Conservation (phyloP, 1,139 yeast genomes). For the Geotrichum restrictum region DNA sequence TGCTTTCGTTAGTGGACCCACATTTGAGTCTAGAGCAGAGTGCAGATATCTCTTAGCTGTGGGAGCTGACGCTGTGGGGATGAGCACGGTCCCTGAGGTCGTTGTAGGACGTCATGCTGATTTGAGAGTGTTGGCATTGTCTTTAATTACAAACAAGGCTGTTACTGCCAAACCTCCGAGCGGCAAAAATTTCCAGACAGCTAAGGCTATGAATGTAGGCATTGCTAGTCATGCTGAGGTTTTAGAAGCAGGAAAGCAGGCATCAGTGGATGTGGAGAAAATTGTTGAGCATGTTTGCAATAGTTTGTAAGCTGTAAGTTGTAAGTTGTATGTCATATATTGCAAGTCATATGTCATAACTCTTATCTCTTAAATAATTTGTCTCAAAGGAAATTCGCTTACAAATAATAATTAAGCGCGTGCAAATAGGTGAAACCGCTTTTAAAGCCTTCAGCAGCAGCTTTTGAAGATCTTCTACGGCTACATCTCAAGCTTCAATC, state of each 20-base stretch:
- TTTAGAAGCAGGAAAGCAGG: slow-evolving; percentile 71
- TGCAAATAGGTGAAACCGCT: no score
- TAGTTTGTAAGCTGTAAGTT: slow-evolving; percentile 26
- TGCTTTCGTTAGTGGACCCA: slow-evolving; percentile 85
- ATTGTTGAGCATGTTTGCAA: slow-evolving; percentile 65
- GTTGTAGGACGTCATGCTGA: slow-evolving; percentile 88
- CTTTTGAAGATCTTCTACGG: no score
- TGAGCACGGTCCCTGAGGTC: slow-evolving; percentile 97
- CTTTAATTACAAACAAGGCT: slow-evolving; percentile 81
- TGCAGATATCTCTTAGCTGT: slow-evolving; percentile 63
- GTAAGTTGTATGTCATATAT: no score
- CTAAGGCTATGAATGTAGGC: slow-evolving; percentile 45
- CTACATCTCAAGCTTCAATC: no score
- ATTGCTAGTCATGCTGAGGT: slow-evolving; percentile 91
- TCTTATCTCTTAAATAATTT: no score
- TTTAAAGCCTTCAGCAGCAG: no score
- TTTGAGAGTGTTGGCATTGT: slow-evolving; percentile 73
- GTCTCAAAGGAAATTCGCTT: no score
- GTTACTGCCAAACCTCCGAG: slow-evolving; percentile 73
- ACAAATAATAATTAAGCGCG: no score
- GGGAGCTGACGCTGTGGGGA: slow-evolving; percentile 95
- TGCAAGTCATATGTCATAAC: no score
- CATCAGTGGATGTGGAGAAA: slow-evolving; percentile 72
- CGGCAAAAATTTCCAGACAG: slow-evolving; percentile 50
- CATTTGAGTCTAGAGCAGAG: slow-evolving; percentile 91